Evolutionary conservation across 2,329 filamentous ascomycete species (phyloP), one percentile per base, ranked within the genome.

Genomic region (Colletotrichum magnum): DNA sequence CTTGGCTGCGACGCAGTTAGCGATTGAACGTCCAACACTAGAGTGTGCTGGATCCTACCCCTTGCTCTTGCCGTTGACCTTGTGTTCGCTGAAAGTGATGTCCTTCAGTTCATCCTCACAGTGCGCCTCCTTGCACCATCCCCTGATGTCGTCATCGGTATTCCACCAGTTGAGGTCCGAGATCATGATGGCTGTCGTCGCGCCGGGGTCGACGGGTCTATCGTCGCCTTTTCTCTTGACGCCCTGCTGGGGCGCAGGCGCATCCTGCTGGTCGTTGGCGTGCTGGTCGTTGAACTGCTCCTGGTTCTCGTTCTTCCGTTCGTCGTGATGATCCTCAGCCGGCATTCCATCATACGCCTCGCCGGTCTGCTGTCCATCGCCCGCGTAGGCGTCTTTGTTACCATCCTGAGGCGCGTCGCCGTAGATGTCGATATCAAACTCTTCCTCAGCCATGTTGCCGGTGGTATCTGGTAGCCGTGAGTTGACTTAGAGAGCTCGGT

Each of bases 51-150:
- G 15, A 16, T 21, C 81, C 72, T 86, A 97, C 95, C 96, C 95
- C 84, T 98, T 98, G 82, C 94, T 97, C 84, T 99, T 99, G 74
- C 96, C 96, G 74, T 99, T 99, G 56, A 98, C 95, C 79, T 99
- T 99, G 82, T 98, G 96, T 79, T 99, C 96, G 76, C 94, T 98
- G 79, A 98, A 99, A 0, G 95, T 97, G 59, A 99, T 90, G 70
- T 98, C 96, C 75, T 93, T 94, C 18, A 98, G 83, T 76, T 97
- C 94, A 53, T 91, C 88, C 79, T 98, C 96, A 74, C 90, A 93
- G 2, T 88, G 89, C n/a, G 92, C 93, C 72, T 93, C 88, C 73
- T 90, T 90, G 26, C 93, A 87, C 93, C 94, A 98, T 58, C 92
- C 93, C 61, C 96, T 92, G 65, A 99, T 89, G 74, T 98, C 94